Conservation (phyloP, 225 moss, liverwort and hornwort species). For the Neckera pumila region DNA sequence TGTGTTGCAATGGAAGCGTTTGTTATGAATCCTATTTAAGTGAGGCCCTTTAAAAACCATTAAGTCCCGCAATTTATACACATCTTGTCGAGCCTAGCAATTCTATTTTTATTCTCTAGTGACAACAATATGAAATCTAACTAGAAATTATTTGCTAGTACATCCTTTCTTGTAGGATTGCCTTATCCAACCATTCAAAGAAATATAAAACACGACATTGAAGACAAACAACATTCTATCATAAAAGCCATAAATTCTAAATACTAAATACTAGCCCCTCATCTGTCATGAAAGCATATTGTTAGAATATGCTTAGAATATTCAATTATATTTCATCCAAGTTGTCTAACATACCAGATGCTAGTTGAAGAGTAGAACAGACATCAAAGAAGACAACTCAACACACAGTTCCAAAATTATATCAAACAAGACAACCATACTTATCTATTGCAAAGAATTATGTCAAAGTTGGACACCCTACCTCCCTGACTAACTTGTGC, state of each 20-base stretch:
- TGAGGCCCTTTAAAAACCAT: not conserved
- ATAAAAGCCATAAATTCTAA: too few relatives aligned
- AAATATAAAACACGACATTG: not conserved
- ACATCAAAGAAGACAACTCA: not conserved
- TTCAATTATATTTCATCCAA: not conserved
- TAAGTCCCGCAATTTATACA: not conserved
- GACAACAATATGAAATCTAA: not conserved
- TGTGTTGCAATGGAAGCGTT: not conserved
- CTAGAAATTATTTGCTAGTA: not conserved
- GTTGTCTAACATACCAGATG: not conserved
- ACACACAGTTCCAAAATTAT: not conserved
- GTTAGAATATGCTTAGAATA: not conserved
- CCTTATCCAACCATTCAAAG: not conserved
- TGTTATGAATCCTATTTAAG: not conserved
- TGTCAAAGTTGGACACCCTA: fast-evolving
- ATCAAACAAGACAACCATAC: not conserved
- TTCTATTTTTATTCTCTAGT: not conserved
- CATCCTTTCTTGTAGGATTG: not conserved
- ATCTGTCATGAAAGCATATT: not conserved
- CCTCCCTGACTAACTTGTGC: fast-evolving
- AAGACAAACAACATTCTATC: not conserved
- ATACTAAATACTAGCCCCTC: too few relatives aligned
- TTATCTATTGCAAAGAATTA: fast-evolving
- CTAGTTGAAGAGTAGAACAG: not conserved
- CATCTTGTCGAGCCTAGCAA: not conserved